A percentile compares a stretch with the other conserved stretches of the same genome.
These are phyloP conservation scores for Babjeviella inositovora DNA, from an alignment of 805 yeast genomes.

Conservation along the genomic window DNA sequence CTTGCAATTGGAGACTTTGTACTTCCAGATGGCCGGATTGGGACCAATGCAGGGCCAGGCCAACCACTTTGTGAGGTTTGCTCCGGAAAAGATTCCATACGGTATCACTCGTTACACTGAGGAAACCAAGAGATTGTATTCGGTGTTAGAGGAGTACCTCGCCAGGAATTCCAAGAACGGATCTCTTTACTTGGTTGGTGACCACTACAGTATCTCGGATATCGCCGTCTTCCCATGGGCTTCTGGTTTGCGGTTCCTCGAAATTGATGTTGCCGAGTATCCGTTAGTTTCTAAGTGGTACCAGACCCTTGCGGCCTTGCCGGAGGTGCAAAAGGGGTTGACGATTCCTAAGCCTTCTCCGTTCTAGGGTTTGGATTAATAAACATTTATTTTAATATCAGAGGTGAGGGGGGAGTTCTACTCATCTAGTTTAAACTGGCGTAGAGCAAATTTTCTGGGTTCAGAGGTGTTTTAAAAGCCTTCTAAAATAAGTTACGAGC, in stretches of 20 bases:
- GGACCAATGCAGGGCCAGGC: constrained; percentile 57
- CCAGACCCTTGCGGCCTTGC: constrained; percentile 12
- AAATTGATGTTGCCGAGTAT: constrained; percentile 16
- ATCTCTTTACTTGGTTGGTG: constrained; percentile 39
- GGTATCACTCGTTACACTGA: constrained; percentile 31
- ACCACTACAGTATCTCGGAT: constrained; percentile 44
- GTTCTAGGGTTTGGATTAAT: no score
- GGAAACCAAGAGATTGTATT: constrained; percentile 35
- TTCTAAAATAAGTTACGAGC: no score
- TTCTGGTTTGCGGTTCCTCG: constrained; percentile 3
- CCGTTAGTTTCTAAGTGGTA: constrained; percentile 24
- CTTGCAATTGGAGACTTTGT: constrained; percentile 32
- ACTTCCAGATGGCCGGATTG: constrained; percentile 40
- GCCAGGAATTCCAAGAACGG: constrained; percentile 25
- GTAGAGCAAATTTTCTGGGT: no score
- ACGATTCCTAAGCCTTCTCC: no score
- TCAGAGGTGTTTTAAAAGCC: no score
- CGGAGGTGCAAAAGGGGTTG: constrained; percentile 16
- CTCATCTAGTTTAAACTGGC: no score
- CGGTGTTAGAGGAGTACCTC: constrained; percentile 36
- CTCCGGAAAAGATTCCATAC: constrained; percentile 35
- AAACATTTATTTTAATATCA: no score
- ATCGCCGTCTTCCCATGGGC: constrained; percentile 33
- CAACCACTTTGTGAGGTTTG: constrained; percentile 23
- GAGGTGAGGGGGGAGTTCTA: no score